Base-by-base conservation (phyloP, 352 stramenopile species). In the Blastocystis sp. region DNA sequence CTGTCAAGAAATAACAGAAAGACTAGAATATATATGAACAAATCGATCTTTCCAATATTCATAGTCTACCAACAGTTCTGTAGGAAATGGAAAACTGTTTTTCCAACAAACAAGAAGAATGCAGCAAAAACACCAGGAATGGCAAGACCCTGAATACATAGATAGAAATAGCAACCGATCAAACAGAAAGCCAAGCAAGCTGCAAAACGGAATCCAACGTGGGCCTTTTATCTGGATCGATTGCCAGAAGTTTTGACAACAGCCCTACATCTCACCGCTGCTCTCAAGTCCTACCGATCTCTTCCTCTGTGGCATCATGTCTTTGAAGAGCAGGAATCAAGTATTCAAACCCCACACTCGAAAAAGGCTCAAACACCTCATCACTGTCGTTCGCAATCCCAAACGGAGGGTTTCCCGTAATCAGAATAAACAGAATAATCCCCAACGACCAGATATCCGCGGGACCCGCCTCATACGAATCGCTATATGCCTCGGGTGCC, bases 371-470 rank as follows among this genome's bases (percentile, higher is more conserved):
- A 61, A 76, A 88, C 47, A 63, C 41, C 55, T 76, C 77, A 23
- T 88, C 77, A 1, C 53, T 76, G 47, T 88, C 77, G 53, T 88
- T 88, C 20, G 77, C 77, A 26, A 88, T 77, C 0, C 66, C 77
- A 9, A 88, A 88, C 37, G 77, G 77, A 54, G 62, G 62, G 23
- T 55, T 88, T n/a, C 56, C 56, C 18, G 62, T 79, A 43, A 88
- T 76, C 66, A 88, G 47, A 47, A 88, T 88, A 29, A 63, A 88
- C 6, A 88, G 55, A 34, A 76, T 79, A n/a, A 88, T 76, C 7
- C 77, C 77, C 20, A 88, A 39, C 23, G 53, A 76, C 77, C 77
- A 88, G 5, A 88, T 55, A 43, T 88, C 77, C 5, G 77, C 77
- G 8, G 77, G 77, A 77, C 77, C 77, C 34, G 77, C 77, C 55